phyloP scores from a whole-genome alignment of 495 filamentous ascomycete species.

The Neurospora terricola region DNA sequence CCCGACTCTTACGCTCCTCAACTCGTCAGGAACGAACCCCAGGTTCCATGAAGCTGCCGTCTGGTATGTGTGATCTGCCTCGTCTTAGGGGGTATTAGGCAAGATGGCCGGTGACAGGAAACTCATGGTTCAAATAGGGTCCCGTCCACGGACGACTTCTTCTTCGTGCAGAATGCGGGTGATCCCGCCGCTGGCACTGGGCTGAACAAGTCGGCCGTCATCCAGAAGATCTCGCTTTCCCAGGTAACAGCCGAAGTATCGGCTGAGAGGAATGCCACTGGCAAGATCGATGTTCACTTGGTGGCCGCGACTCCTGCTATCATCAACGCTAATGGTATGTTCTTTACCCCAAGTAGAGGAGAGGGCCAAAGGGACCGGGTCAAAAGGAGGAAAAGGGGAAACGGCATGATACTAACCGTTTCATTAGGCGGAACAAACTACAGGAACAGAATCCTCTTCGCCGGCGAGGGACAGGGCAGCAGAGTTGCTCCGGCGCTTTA shows the following conservation, averaged over 20 bases:
- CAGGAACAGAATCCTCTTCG: slow-evolving; percentile 33
- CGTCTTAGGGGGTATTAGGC: neutral
- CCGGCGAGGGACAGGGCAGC: slow-evolving; percentile 39
- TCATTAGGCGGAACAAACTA: slow-evolving; percentile 38
- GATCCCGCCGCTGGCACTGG: slow-evolving; percentile 36
- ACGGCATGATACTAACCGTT: neutral
- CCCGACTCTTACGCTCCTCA: slow-evolving; percentile 35
- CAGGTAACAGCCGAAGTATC: slow-evolving; percentile 29
- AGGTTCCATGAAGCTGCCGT: slow-evolving; percentile 43
- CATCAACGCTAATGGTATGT: slow-evolving; percentile 41
- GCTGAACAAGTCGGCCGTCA: slow-evolving; percentile 39
- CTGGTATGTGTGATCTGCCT: slow-evolving; percentile 25
- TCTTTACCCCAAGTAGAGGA: neutral
- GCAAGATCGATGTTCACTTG: slow-evolving; percentile 28
- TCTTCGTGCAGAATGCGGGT: slow-evolving; percentile 45
- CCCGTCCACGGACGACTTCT: slow-evolving; percentile 38
- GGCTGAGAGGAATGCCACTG: slow-evolving; percentile 29
- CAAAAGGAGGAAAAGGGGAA: neutral
- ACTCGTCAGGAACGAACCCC: slow-evolving; percentile 28
- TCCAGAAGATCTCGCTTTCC: slow-evolving; percentile 38
- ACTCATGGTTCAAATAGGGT: slow-evolving; percentile 13
- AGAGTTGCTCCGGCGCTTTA: slow-evolving; percentile 30
- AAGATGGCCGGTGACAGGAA: neutral
- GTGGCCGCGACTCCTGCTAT: slow-evolving; percentile 28
- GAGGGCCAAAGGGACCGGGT: neutral